phyloP scores from a whole-genome alignment of 768 basidiomycete species.

The Pleurotus tuoliensis region DNA sequence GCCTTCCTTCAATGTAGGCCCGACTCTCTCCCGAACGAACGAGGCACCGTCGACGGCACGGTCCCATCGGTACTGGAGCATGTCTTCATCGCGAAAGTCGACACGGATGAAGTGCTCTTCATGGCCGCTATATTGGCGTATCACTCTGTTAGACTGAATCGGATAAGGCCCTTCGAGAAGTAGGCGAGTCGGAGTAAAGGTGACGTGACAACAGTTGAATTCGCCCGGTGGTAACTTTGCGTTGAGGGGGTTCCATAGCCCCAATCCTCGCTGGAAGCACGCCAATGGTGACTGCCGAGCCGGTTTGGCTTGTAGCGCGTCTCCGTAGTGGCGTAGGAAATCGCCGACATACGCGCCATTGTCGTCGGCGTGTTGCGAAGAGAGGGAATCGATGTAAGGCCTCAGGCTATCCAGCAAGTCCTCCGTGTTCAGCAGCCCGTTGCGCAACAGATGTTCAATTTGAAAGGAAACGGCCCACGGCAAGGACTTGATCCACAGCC shows the following conservation, averaged over 20 bases:
- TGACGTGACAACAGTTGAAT: slow-evolving; percentile 72
- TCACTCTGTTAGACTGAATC: slow-evolving; percentile 76
- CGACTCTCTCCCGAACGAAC: slow-evolving; percentile 59
- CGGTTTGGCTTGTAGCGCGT: slow-evolving; percentile 39
- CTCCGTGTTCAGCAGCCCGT: slow-evolving; percentile 55
- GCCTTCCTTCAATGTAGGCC: slow-evolving; percentile 54
- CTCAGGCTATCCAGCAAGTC: slow-evolving; percentile 46
- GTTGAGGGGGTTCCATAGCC: slow-evolving; percentile 1
- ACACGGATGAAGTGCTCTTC: slow-evolving; percentile 77
- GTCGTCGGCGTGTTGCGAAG: slow-evolving; percentile 20
- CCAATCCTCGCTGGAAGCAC: slow-evolving; percentile 41
- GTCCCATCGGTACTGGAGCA: slow-evolving; percentile 68
- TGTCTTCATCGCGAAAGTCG: slow-evolving; percentile 82
- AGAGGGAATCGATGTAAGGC: slow-evolving; percentile 38
- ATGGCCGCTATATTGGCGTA: slow-evolving; percentile 59
- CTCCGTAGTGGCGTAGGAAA: slow-evolving; percentile 52
- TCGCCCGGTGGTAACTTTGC: slow-evolving; percentile 28
- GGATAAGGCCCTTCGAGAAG: slow-evolving; percentile 74
- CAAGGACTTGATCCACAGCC: slow-evolving; percentile 38
- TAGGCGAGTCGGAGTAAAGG: slow-evolving; percentile 71
- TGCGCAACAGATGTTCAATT: slow-evolving; percentile 64
- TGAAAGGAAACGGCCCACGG: slow-evolving; percentile 76
- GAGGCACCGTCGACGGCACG: slow-evolving; percentile 54
- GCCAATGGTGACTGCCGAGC: slow-evolving; percentile 31
- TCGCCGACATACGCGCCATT: slow-evolving; percentile 33